Evolutionary conservation across 116 monocot genomes (phyloP).

Genomic region (Trichopus zeylanicus): DNA sequence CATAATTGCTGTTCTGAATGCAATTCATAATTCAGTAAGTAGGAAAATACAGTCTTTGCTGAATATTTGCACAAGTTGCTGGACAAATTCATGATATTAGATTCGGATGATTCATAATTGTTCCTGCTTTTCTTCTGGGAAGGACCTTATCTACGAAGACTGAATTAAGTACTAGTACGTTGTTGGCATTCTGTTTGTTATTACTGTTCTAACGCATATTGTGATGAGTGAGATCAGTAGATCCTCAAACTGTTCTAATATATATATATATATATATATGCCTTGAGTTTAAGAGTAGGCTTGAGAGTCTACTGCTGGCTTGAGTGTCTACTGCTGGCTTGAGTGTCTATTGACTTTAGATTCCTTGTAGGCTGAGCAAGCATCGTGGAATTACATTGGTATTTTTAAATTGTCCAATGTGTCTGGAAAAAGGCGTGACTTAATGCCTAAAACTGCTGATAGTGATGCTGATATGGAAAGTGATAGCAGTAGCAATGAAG

Average conservation of each 20-base stretch:
- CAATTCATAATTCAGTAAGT: not conserved
- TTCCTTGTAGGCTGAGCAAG: slow-evolving; percentile 65
- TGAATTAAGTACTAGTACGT: no score
- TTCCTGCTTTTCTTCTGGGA: no score
- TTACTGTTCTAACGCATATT: no score
- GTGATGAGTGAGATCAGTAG: no score
- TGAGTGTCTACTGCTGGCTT: not conserved
- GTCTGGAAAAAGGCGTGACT: slow-evolving; percentile 69
- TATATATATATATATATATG: not conserved
- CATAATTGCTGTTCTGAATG: not conserved
- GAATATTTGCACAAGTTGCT: no score
- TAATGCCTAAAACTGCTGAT: slow-evolving; percentile 46
- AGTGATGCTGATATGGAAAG: slow-evolving; percentile 55
- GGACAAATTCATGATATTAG: no score
- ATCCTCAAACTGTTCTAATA: no score
- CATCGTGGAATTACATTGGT: slow-evolving; percentile 79
- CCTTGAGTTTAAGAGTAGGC: not conserved
- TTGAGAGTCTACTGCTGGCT: not conserved
- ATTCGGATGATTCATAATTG: no score
- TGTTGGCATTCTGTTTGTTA: no score
- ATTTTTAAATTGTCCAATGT: slow-evolving; percentile 88
- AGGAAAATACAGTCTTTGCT: not conserved
- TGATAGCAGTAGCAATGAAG: slow-evolving; percentile 76
- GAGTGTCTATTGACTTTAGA: not conserved
- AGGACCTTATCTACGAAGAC: no score